A percentile compares a stretch with the other conserved stretches of the same genome.
Evolutionary conservation across 78 protist species (phyloP).

Genomic region (Andalucia godoyi): DNA sequence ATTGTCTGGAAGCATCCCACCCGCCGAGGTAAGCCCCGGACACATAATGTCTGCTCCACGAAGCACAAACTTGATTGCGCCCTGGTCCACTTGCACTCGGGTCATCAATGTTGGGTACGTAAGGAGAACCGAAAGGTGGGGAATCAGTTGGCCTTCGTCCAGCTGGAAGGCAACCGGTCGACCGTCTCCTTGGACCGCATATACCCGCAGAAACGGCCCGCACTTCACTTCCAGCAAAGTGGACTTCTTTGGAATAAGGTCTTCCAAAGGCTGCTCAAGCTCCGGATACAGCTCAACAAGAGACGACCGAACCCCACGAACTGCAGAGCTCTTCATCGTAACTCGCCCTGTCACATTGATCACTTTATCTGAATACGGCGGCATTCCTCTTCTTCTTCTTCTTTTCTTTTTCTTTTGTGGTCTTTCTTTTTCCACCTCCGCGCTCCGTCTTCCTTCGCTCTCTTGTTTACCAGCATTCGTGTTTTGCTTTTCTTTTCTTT

Average conservation of each 20-base stretch:
- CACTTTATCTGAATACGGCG: no score
- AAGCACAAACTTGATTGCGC: constrained; percentile 46
- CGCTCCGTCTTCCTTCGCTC: no score
- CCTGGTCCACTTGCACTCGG: constrained; percentile 37
- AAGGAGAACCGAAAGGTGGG: constrained; percentile 53
- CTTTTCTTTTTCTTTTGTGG: no score
- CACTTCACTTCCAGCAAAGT: constrained; percentile 1
- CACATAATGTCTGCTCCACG: constrained; percentile 66
- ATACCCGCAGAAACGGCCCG: constrained; percentile 13
- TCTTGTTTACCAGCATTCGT: no score
- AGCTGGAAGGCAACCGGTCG: constrained; percentile 31
- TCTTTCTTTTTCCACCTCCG: no score
- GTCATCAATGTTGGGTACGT: constrained; percentile 50
- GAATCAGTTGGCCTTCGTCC: constrained; percentile 49
- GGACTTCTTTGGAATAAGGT: constrained; percentile 6
- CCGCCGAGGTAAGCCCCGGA: constrained; percentile 64
- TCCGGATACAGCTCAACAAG: constrained; percentile 1
- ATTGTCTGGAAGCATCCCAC: constrained; percentile 30
- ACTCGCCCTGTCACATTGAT: no score
- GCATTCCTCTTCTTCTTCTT: no score
- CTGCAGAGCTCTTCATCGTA: not conserved
- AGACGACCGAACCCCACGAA: not conserved
- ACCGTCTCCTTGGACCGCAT: not conserved
- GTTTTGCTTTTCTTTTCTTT: no score
- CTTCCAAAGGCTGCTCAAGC: constrained; percentile 2